These are phyloP conservation scores for Fusarium penzigii DNA, from an alignment of 2,329 filamentous ascomycete species.

Conservation along the genomic window DNA sequence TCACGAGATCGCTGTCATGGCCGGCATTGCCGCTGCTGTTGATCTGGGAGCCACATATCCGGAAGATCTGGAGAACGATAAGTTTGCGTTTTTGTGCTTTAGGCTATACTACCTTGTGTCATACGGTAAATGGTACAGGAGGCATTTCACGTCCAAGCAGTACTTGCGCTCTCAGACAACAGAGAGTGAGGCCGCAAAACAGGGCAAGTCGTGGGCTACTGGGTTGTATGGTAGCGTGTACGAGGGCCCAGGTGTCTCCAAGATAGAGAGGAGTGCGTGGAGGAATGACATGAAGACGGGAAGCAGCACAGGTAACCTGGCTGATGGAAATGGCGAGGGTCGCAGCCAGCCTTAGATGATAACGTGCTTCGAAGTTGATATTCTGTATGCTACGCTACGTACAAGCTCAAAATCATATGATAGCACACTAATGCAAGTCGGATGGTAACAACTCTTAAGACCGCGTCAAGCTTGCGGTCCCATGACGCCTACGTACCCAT, in stretches of 20 bases:
- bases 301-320: slow-evolving; percentile 37
- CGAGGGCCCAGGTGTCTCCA: slow-evolving; percentile 56
- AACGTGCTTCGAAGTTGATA: too few relatives aligned
- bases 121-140: slow-evolving; percentile 62
- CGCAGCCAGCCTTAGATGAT: slow-evolving; percentile 33
- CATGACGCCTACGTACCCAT: too few relatives aligned
- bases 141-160: slow-evolving; percentile 30
- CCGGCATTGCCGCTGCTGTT: slow-evolving; percentile 13
- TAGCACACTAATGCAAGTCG: too few relatives aligned
- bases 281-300: slow-evolving; percentile 40
- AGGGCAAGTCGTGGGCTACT: slow-evolving; percentile 56
- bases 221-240: slow-evolving; percentile 62
- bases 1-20: slow-evolving; percentile 11
- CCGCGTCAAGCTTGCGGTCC: too few relatives aligned
- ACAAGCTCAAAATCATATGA: too few relatives aligned
- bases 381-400: too few relatives aligned
- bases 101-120: slow-evolving; percentile 61
- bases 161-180: slow-evolving; percentile 9
- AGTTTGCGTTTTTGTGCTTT: slow-evolving; percentile 61
- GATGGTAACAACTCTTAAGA: too few relatives aligned
- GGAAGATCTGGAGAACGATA: slow-evolving; percentile 59
- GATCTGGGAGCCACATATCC: slow-evolving; percentile 12
- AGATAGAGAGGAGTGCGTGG: slow-evolving; percentile 55
- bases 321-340: slow-evolving; percentile 31
- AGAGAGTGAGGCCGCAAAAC: slow-evolving; percentile 39